Evolutionary conservation across 2,329 filamentous ascomycete species (phyloP), one percentile per base, ranked within the genome.

Genomic region (Hypoxylon sp.): DNA sequence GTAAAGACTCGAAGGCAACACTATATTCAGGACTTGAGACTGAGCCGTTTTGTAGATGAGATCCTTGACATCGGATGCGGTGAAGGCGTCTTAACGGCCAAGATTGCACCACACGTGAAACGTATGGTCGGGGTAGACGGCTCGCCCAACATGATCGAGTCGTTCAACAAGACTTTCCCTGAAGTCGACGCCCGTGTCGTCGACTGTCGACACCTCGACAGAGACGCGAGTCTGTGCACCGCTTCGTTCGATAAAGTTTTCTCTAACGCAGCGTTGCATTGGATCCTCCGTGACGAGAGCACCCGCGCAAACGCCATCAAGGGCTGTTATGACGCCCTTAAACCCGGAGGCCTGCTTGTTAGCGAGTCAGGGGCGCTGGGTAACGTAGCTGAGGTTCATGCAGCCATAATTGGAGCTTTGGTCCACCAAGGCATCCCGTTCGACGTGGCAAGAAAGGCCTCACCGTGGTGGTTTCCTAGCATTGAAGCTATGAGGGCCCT

Each of bases 191-290:
- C 59, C 51, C 59, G 59, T 19, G 53, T 62, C 6, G 30, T 62
- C 7, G 53, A 56, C 53, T 62, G 53, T 20, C 47, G 52, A 43
- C n/a, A 53, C 50, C 53, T 56, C 6, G 53, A 62, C 20, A 34
- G 32, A 24, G 53, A 53, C 13, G 26, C 24, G 20, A 58, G 39
- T 30, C 50, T 56, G 8, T 58, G 34, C 52, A 60, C 53, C 37
- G 49, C 48, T 34, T 47, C 57, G n/a, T 55, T 67, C 44, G 37
- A 51, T 48, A 43, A 57, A 22, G 53, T 67, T 22, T 46, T 59
- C 44, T 50, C 50, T 6, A 54, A 59, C 19, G 43, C 50, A 17
- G 56, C 56, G 41, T 17, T 59, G n/a, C 50, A 59, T 32, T 54
- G 32, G 56, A 49, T 59, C 32, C 41, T 54, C 20, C 56, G 50